These are phyloP conservation scores for Metschnikowia amazonensis DNA, from an alignment of 805 yeast genomes.

Conservation along the genomic window DNA sequence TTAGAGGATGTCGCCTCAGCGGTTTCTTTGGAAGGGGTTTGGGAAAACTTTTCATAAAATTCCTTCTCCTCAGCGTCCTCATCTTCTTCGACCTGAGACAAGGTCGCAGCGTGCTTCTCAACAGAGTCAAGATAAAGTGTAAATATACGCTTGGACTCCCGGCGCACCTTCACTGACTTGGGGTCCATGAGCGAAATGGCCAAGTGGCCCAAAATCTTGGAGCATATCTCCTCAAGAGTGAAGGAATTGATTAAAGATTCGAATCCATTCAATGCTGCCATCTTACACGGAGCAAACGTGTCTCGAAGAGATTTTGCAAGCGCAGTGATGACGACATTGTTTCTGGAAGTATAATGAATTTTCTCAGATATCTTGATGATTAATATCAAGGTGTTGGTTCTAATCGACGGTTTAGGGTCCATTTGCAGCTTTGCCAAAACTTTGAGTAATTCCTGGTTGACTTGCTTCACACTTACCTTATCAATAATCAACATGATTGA, in stretches of 20 bases:
- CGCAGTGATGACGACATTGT: conserved; percentile 82
- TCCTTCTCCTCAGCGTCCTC: conserved; percentile 37
- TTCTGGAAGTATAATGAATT: conserved; percentile 53
- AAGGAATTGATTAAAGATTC: conserved; percentile 61
- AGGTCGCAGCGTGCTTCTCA: conserved; percentile 33
- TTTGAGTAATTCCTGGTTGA: conserved; percentile 81
- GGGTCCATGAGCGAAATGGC: conserved; percentile 81
- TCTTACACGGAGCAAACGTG: conserved; percentile 66
- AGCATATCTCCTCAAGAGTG: conserved; percentile 70
- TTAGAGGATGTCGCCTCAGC: conserved; percentile 8
- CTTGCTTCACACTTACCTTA: conserved; percentile 68
- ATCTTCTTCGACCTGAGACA: conserved; percentile 34
- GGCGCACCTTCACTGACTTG: conserved; percentile 59
- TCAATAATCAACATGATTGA: conserved; percentile 59
- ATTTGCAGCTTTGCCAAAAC: conserved; percentile 76
- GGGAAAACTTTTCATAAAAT: conserved; percentile 29
- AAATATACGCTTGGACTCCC: conserved; percentile 67
- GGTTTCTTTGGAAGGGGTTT: conserved; percentile 5
- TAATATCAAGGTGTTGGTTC: conserved; percentile 72
- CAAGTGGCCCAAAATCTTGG: conserved; percentile 75
- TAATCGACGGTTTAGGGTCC: conserved; percentile 70
- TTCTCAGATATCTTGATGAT: conserved; percentile 61
- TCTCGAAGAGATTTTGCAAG: conserved; percentile 80
- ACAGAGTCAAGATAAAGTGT: conserved; percentile 48
- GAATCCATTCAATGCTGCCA: conserved; percentile 74